Base-by-base conservation (phyloP, 192 early-diverging fungal genomes). In the Umbelopsis vinacea region DNA sequence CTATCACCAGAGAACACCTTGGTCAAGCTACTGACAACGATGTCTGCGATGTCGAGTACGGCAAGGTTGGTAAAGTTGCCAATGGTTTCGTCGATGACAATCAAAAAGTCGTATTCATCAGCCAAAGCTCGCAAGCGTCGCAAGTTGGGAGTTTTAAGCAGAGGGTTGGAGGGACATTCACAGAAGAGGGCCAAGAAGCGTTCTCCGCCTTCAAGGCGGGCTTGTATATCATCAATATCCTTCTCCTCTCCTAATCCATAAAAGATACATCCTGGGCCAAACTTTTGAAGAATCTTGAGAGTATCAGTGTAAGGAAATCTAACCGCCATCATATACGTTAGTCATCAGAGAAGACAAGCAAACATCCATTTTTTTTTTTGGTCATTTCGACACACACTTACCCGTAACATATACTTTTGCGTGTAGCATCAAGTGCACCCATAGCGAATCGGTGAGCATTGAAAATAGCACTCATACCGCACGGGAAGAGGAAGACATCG, bases 1-100 rank as follows among this genome's bases (percentile, higher is more conserved):
- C 91, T 91, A 80, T 97, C 97, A 46, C 96, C 96, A 77, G 89
- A 91, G 74, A 98, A 98, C 55, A 97, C 88, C 83, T 98, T 98
- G 14, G 97, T 96, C 68, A 98, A 79, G 54, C 93, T 95, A 17
- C 94, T 92, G 17, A 97, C 96, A 3, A 96, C 88, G 11, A 96
- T 83, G 76, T 98, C 95, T 2, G 93, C 92, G 84, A 85, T 92
- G 69, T 85, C 77, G 12, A 96, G 82, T 23, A 90, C 92, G 26
- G 81, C 76, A 37, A 97, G 91, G 71, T 98, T 98, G 40, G 91
- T 87, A 86, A 97, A 95, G 83, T 94, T 96, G 38, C 95, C 97
- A 54, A 98, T 88, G 2, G 97, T 98, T 80, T 98, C 97, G 74
- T 98, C 97, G 19, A 99, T 86, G 54, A 97, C 87, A 40, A 98